Percentiles rank a stretch among this genome's conserved stretches.
phyloP scores from a whole-genome alignment of 2,329 filamentous ascomycete genomes.

The Fusarium sp. region DNA sequence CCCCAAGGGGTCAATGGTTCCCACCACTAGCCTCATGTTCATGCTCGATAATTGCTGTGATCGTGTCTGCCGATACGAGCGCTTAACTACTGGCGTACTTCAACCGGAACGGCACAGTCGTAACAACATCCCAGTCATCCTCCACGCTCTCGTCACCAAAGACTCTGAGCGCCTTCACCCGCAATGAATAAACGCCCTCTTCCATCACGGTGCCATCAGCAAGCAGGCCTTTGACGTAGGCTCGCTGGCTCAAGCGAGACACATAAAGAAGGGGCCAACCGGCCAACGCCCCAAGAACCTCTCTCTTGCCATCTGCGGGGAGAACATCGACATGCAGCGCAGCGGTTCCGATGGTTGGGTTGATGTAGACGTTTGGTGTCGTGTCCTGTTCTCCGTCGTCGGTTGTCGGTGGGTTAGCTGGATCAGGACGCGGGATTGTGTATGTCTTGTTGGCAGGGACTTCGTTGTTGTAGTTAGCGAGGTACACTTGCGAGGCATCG shows the following conservation, averaged over 20 bases:
- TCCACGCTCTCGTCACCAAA: neutral
- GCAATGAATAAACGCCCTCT: neutral
- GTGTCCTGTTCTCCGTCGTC: neutral
- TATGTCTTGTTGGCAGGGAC: neutral
- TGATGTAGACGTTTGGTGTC: neutral
- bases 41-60: no score
- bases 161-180: neutral
- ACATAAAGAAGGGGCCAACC: neutral
- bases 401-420: neutral
- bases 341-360: neutral
- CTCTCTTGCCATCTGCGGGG: neutral
- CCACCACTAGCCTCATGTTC: no score
- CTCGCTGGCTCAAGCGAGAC: neutral
- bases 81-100: neutral
- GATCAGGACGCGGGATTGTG: neutral
- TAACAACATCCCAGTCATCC: neutral
- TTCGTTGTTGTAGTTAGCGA: slow-evolving; percentile 2
- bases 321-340: neutral
- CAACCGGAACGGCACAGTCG: neutral
- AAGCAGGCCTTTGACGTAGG: neutral
- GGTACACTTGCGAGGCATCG: neutral
- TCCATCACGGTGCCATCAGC: slow-evolving; percentile 1
- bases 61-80: no score
- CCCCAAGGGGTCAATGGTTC: no score
- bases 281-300: neutral